These are phyloP conservation scores for Camptophora hylomeconis DNA, from an alignment of 2,329 filamentous ascomycete species.

Conservation along the genomic window DNA sequence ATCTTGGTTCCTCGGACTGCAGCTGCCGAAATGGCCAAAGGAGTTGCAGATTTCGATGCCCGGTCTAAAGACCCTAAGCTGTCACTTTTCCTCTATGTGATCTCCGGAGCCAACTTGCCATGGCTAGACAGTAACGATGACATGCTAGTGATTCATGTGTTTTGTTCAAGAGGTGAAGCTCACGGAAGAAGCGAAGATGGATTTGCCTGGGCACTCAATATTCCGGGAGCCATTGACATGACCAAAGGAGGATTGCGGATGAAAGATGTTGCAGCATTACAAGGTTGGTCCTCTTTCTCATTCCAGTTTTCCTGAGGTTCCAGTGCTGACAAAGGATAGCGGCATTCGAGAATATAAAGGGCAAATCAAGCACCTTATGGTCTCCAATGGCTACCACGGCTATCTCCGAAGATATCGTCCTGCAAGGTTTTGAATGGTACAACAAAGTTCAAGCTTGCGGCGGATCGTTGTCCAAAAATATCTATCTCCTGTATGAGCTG, in stretches of 20 bases:
- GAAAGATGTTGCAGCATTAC: constrained; percentile 3
- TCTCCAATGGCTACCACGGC: constrained; percentile 2
- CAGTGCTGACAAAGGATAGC: too few relatives aligned
- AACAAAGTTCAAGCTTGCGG: neutral
- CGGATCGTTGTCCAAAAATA: constrained; percentile 3
- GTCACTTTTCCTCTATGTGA: constrained; percentile 9
- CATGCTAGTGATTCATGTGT: constrained; percentile 9
- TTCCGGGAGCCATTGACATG: constrained; percentile 10
- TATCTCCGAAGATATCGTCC: constrained; percentile 4
- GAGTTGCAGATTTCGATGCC: constrained; percentile 6
- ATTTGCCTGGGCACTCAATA: constrained; percentile 12
- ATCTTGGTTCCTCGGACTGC: constrained; percentile 10
- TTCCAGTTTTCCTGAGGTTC: neutral
- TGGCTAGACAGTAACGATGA: constrained; percentile 7
- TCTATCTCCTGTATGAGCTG: constrained; percentile 8
- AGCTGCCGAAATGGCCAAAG: constrained; percentile 7
- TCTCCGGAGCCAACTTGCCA: constrained; percentile 6
- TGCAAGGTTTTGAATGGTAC: constrained; percentile 5
- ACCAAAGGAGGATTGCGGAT: constrained; percentile 5
- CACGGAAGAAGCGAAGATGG: constrained; percentile 7
- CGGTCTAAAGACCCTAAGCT: constrained; percentile 6
- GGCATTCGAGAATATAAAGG: constrained; percentile 4
- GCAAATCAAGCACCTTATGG: constrained; percentile 5
- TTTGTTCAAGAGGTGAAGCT: constrained; percentile 7
- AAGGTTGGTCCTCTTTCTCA: constrained; percentile 3